phyloP scores from a whole-genome alignment of 2,329 filamentous ascomycete genomes.

The Lecanicillium sp. region DNA sequence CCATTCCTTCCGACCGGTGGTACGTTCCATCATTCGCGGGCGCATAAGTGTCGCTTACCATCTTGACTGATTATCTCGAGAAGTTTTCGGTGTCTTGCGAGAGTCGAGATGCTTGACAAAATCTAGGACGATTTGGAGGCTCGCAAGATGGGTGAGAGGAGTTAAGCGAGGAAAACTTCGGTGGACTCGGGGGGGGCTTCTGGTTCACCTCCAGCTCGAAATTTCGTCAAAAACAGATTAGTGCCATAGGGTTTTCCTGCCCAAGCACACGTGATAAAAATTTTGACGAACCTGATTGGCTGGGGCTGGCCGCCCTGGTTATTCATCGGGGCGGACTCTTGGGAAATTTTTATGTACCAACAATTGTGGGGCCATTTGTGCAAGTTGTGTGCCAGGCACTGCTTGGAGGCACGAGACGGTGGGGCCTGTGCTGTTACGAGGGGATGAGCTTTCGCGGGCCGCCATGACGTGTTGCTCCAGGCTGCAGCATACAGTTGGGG shows the following conservation, averaged over 20 bases:
- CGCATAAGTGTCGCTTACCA: slow-evolving; percentile 50
- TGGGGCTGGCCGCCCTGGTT: background rate
- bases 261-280: slow-evolving; percentile 31
- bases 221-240: slow-evolving; percentile 32
- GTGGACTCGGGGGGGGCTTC: slow-evolving; percentile 30
- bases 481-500: slow-evolving; percentile 5
- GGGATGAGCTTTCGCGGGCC: background rate
- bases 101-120: slow-evolving; percentile 43
- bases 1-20: slow-evolving; percentile 1
- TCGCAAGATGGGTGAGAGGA: slow-evolving; percentile 43
- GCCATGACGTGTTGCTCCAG: slow-evolving; percentile 8
- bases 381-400: slow-evolving; percentile 6
- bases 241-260: slow-evolving; percentile 33
- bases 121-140: slow-evolving; percentile 52
- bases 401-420: background rate
- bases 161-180: slow-evolving; percentile 46
- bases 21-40: slow-evolving; percentile 14
- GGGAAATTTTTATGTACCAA: slow-evolving; percentile 12
- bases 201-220: slow-evolving; percentile 32
- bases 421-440: slow-evolving; percentile 1
- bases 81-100: slow-evolving; percentile 41
- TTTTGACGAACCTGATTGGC: slow-evolving; percentile 17
- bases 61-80: slow-evolving; percentile 55
- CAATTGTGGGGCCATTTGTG: slow-evolving; percentile 12
- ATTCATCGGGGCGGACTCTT: slow-evolving; percentile 14